Evolutionary conservation across 129 eudicot species (phyloP), one percentile per base, ranked within the genome.

Genomic region (Rutidosis leptorrhynchoides): DNA sequence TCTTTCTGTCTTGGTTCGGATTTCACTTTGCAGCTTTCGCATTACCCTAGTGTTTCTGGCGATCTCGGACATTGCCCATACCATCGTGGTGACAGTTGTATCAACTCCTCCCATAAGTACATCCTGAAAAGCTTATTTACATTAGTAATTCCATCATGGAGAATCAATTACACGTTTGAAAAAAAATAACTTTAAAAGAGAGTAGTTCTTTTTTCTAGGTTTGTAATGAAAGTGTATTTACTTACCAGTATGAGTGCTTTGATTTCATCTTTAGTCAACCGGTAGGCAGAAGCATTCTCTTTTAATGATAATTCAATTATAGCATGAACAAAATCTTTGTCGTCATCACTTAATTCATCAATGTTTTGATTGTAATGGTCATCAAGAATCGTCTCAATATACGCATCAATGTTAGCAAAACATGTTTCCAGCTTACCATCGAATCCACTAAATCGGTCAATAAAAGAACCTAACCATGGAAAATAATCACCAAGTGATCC

Each of bases 21-120:
- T 26, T 11, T 23, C 37, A 57, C 3, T 57, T 57, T 57, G 33
- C 0, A 24, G 27, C 35, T 57, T 57, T 24, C 27, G 33, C 62
- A 24, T 26, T 1, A 57, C 35, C 12, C 62, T 57, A 0, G n/a
- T 56, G 12, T 14, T 56, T 4, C 62, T 57, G 27, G 1, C 37
- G 11, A 57, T 57, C 62, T 57, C 62, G 10, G 62, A 14, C 62
- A 57, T 57, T 11, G 62, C 22, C 62, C 62, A 57, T 27, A 57
- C 17, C 62, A 57, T 0, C 15, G 37, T 27, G 0, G 10, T 30
- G 14, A 5, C 17, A 15, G 62, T 57, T 57, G 40, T 57, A 27
- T 57, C 62, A 57, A 16, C 27, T 26, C 25, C 32, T 5, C 62
- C 62, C 4, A 12, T 0, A 27, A 57, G 62, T 26, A 57, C 62